These are phyloP conservation scores for Lathyrus tuberosus DNA, from an alignment of 306 rosid genomes.

Conservation along the genomic window DNA sequence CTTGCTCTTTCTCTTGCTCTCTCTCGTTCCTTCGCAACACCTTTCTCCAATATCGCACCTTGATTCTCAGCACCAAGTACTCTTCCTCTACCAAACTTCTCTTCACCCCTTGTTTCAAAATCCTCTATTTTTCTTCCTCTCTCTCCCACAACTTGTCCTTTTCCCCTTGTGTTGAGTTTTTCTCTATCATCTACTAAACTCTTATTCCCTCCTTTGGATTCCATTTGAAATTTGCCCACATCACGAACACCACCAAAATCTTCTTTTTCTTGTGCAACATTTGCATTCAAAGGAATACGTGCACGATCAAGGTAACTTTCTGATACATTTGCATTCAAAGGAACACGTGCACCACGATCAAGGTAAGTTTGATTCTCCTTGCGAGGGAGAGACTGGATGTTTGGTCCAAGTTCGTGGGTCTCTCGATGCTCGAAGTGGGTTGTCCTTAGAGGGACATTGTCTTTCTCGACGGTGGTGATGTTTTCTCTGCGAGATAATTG, in stretches of 20 bases:
- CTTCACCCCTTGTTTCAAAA: too few relatives aligned
- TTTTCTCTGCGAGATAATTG: constrained; percentile 55
- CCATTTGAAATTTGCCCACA: constrained; percentile 9
- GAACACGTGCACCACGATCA: too few relatives aligned
- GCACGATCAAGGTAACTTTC: too few relatives aligned
- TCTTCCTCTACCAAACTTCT: too few relatives aligned
- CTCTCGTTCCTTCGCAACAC: not conserved
- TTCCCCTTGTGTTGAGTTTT: not conserved
- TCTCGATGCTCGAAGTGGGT: constrained; percentile 62
- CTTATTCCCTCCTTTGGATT: not conserved
- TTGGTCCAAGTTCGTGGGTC: constrained; percentile 41
- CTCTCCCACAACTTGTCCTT: constrained; percentile 31
- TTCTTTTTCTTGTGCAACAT: not conserved
- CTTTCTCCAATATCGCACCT: not conserved
- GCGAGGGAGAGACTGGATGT: constrained; percentile 46
- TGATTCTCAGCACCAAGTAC: constrained; percentile 9
- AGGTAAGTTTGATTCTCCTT: too few relatives aligned
- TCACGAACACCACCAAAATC: constrained; percentile 8
- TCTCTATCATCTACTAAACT: not conserved
- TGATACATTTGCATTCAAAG: too few relatives aligned
- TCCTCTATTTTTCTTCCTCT: not conserved
- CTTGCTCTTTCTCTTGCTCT: constrained; percentile 35
- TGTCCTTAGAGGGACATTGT: constrained; percentile 60
- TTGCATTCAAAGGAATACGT: too few relatives aligned
- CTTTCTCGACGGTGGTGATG: constrained; percentile 48